These are phyloP conservation scores for Coprinopsis marcescibilis DNA, from an alignment of 768 basidiomycete species.

Conservation along the genomic window DNA sequence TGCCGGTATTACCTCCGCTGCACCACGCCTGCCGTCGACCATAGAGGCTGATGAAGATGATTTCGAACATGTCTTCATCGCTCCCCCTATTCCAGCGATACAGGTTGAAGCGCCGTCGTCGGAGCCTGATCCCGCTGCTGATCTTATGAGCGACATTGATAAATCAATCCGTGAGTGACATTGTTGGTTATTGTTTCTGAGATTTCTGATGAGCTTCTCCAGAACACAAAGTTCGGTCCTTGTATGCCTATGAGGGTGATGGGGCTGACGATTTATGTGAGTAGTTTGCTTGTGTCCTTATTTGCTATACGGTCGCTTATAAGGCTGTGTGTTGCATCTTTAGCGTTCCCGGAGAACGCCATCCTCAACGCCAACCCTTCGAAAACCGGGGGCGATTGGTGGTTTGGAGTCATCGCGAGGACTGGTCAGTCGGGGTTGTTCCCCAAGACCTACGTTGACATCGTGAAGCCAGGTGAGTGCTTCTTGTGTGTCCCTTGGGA, in stretches of 20 bases:
- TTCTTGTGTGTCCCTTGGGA: background rate
- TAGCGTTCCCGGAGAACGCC: slow-evolving; percentile 77
- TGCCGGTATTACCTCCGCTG: slow-evolving; percentile 28
- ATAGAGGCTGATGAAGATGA: slow-evolving; percentile 56
- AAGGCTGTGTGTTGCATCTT: slow-evolving; percentile 7
- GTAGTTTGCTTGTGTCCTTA: slow-evolving; percentile 22
- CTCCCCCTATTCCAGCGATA: slow-evolving; percentile 45
- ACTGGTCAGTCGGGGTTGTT: slow-evolving; percentile 78
- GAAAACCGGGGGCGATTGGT: slow-evolving; percentile 86
- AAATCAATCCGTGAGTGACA: slow-evolving; percentile 58
- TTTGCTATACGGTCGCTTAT: slow-evolving; percentile 7
- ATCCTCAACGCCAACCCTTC: slow-evolving; percentile 81
- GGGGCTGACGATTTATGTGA: slow-evolving; percentile 83
- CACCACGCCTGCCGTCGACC: slow-evolving; percentile 45
- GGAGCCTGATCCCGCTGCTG: slow-evolving; percentile 36
- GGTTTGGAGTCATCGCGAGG: slow-evolving; percentile 71
- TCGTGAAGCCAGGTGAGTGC: slow-evolving; percentile 58
- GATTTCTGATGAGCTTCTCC: slow-evolving; percentile 4
- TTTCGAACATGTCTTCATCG: slow-evolving; percentile 14
- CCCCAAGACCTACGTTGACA: slow-evolving; percentile 84
- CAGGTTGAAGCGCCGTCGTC: too few species aligned
- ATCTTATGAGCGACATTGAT: slow-evolving; percentile 71
- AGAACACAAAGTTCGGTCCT: slow-evolving; percentile 74
- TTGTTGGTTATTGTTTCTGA: slow-evolving; percentile 28
- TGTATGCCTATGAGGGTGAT: slow-evolving; percentile 84